Base-by-base conservation (phyloP, 148 eudicot species). In the Rhododendron ferrugineum region DNA sequence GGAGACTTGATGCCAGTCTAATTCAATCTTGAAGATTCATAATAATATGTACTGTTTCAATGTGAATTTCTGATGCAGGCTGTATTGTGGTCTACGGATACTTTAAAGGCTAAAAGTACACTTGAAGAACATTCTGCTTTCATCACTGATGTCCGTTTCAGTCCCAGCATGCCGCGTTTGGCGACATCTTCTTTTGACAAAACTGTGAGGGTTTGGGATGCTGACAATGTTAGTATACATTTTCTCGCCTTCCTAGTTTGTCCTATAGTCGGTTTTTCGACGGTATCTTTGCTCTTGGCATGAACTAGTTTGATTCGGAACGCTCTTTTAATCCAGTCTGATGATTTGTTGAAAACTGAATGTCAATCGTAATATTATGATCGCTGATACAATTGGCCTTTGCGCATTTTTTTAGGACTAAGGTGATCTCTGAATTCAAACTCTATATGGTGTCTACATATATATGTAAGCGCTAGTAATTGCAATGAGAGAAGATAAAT, bases 121-220 rank as follows among this genome's bases (percentile, higher is more conserved):
- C 93, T 96, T 76, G 98, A 96, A 84, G 98, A 96, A 83, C 98
- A 96, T 89, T 87, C 96, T 49, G 72, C 89, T 47, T 85, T 92
- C 80, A 94, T 96, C 76, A 96, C 98, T 73, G 98, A 96, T 89
- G 96, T 96, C 49, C 98, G 98, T 77, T 96, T 96, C 90, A 94
- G 98, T 75, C 94, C 98, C 54, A 94, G 94, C 92, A 89, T 91
- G 90, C 88, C 93, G 20, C 96, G 98, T 60, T 94, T 96, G 72
- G 98, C 98, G 86, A 96, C 98, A 81, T 96, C 98, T 44, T 96
- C 98, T 49, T 96, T 92, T 86, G 98, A 95, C 86, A 95, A 93
- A 88, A 90, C 98, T 84, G 98, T 95, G 77, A 88, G 98, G 89
- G 96, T 95, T 85, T 95, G 98, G 98, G 98, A 95, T 87, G 93